Evolutionary conservation across 371 early-diverging fungal species (phyloP).

Genomic region (Blyttiomyces sp.): DNA sequence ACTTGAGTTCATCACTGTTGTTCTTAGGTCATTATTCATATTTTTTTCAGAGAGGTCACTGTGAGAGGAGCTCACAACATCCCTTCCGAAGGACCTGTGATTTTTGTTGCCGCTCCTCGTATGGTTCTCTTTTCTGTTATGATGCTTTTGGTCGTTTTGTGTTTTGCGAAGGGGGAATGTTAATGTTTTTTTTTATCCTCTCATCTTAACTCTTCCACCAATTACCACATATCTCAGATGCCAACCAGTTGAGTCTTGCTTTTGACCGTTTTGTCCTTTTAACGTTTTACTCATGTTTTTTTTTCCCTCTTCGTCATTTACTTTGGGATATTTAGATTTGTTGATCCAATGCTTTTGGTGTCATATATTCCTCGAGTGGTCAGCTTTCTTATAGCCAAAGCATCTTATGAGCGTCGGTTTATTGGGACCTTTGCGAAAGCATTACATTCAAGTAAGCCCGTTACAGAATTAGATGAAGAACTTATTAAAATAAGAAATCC

Average conservation of each 20-base stretch:
- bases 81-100: slow-evolving; percentile 79
- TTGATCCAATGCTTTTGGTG: slow-evolving; percentile 84
- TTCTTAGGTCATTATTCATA: too few relatives aligned
- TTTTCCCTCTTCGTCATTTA: too few relatives aligned
- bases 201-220: too few relatives aligned
- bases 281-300: too few relatives aligned
- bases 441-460: neutral
- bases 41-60: slow-evolving; percentile 88
- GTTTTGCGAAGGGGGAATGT: too few relatives aligned
- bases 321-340: too few relatives aligned
- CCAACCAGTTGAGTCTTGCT: too few relatives aligned
- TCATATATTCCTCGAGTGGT: slow-evolving; percentile 70
- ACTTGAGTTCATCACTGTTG: too few relatives aligned
- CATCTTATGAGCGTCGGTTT: slow-evolving; percentile 20
- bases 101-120: slow-evolving; percentile 95
- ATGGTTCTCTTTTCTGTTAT: slow-evolving; percentile 97
- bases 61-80: slow-evolving; percentile 80
- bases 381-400: slow-evolving; percentile 77
- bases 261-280: too few relatives aligned
- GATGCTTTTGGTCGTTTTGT: slow-evolving; percentile 72
- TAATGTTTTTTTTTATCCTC: too few relatives aligned
- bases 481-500: too few relatives aligned
- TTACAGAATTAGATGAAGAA: neutral
- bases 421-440: slow-evolving; percentile 46
- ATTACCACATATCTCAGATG: too few relatives aligned